Percentiles rank a stretch among this genome's conserved stretches.
These are phyloP conservation scores for Solanum virginianum DNA, from an alignment of 257 asterid genomes.

Conservation along the genomic window DNA sequence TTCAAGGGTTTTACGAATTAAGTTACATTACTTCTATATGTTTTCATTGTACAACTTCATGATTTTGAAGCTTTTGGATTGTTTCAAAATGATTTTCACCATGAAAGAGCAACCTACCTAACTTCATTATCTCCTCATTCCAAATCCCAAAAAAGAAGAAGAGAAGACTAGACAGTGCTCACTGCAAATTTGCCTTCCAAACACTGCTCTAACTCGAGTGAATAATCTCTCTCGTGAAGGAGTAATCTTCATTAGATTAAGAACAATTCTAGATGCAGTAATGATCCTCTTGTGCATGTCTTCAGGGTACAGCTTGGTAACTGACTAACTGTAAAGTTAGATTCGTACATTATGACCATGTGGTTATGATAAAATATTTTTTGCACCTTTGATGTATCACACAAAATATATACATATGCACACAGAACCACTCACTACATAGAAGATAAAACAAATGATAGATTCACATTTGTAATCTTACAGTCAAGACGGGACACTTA, in stretches of 20 bases:
- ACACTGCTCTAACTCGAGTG: neutral
- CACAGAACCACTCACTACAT: neutral
- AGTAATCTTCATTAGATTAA: neutral
- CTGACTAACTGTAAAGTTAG: neutral
- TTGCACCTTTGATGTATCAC: neutral
- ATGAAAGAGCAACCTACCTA: neutral
- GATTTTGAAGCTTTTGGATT: neutral
- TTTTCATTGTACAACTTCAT: neutral
- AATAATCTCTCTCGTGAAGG: neutral
- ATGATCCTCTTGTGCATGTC: neutral
- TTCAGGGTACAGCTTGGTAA: neutral
- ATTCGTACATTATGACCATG: neutral
- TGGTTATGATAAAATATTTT: neutral
- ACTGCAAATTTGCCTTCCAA: neutral
- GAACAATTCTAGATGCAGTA: neutral
- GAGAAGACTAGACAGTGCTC: neutral
- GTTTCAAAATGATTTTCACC: neutral
- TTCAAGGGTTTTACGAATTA: neutral
- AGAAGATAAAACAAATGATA: neutral
- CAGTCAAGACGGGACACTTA: neutral
- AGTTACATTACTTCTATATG: neutral
- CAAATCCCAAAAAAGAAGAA: neutral
- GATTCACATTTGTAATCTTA: neutral
- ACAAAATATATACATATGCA: neutral
- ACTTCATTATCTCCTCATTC: neutral